These are phyloP conservation scores for Hebeloma cylindrosporum DNA, from an alignment of 768 basidiomycete species.

Conservation along the genomic window DNA sequence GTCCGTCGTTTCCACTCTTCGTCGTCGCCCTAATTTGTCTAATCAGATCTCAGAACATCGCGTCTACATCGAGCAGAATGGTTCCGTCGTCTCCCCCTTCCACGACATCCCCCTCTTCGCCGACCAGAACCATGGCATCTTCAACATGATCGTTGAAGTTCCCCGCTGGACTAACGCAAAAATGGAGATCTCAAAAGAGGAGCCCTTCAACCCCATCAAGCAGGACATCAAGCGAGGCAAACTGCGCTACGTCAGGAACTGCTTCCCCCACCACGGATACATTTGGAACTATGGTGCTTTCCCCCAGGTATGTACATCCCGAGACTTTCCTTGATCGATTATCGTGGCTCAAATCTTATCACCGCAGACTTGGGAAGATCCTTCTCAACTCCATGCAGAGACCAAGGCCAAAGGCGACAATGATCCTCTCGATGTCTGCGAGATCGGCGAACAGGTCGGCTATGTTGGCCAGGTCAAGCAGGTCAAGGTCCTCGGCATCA, in stretches of 20 bases:
- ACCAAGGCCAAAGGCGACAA: conserved; percentile 99
- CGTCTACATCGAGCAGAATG: conserved; percentile 90
- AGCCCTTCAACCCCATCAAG: conserved; percentile 99
- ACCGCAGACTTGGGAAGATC: conserved; percentile 96
- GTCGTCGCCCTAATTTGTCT: conserved; percentile 19
- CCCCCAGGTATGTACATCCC: conserved; percentile 70
- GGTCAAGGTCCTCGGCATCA: conserved; percentile 99
- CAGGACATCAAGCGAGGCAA: conserved; percentile 98
- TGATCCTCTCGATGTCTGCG: conserved; percentile 99
- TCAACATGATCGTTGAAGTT: conserved; percentile 99
- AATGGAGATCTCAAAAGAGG: conserved; percentile 99
- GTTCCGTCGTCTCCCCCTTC: conserved; percentile 80
- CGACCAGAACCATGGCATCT: conserved; percentile 89
- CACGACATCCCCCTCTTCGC: conserved; percentile 99
- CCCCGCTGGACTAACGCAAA: conserved; percentile 99
- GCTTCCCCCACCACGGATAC: conserved; percentile 99
- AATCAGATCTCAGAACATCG: conserved; percentile 74
- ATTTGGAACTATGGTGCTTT: conserved; percentile 99
- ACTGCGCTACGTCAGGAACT: conserved; percentile 96
- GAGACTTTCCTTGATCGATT: conserved; percentile 1
- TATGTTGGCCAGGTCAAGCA: conserved; percentile 98
- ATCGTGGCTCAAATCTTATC: conserved; percentile 13
- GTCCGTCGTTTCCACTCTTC: conserved; percentile 42
- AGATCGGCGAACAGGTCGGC: conserved; percentile 98
- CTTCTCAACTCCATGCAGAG: conserved; percentile 80